Evolutionary conservation across 257 asterid genomes (phyloP).

Genomic region (Fraxinus americana): DNA sequence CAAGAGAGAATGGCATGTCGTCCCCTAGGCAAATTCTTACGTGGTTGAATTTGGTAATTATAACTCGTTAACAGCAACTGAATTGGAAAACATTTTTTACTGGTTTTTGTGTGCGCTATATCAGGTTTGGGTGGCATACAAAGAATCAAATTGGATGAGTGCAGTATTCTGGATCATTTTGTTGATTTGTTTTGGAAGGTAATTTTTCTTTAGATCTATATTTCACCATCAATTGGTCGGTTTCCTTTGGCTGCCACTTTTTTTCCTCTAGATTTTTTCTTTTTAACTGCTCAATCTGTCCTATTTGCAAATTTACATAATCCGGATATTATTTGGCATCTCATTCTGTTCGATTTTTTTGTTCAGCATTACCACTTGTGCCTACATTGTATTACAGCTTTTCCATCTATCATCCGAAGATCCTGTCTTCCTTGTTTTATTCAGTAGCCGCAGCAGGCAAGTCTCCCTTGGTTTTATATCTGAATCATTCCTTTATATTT

Average conservation of each 20-base stretch:
- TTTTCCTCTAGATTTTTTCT: not conserved
- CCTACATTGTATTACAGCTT: conserved; percentile 67
- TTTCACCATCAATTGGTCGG: not conserved
- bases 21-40: not conserved
- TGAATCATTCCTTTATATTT: conserved; percentile 2
- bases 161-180: conserved; percentile 63
- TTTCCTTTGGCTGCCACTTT: not conserved
- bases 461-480: conserved; percentile 15
- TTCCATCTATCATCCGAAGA: conserved; percentile 59
- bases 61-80: not conserved
- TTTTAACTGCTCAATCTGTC: not conserved
- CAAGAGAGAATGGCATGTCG: not conserved
- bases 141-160: conserved; percentile 63
- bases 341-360: conserved; percentile 24
- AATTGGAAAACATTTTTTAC: not conserved
- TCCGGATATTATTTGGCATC: not conserved
- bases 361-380: conserved; percentile 66
- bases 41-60: not conserved
- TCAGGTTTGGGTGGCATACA: conserved; percentile 90
- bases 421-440: conserved; percentile 59
- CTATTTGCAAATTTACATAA: not conserved
- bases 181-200: conserved; percentile 84
- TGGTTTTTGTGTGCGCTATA: conserved; percentile 14
- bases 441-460: conserved; percentile 69
- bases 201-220: not conserved